Evolutionary conservation across 2,329 filamentous ascomycete species (phyloP).

Genomic region (Pyrenophora graminea): DNA sequence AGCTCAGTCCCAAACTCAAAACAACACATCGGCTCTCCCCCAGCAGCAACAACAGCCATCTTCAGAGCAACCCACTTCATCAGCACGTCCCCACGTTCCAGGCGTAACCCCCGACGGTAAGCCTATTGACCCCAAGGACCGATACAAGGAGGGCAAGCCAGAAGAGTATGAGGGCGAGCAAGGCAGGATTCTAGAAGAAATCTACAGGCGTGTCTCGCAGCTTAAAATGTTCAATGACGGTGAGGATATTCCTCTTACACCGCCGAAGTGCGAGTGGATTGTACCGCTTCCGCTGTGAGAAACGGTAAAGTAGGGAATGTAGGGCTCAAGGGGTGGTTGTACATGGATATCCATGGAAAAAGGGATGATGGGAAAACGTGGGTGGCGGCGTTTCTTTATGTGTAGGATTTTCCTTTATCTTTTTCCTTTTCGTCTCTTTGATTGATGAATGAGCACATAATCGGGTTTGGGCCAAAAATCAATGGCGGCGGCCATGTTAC

Average conservation of each 20-base stretch:
- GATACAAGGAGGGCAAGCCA: slow-evolving; percentile 63
- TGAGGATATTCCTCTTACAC: slow-evolving; percentile 73
- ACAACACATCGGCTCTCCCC: slow-evolving; percentile 30
- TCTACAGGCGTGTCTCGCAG: slow-evolving; percentile 67
- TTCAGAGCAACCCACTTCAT: slow-evolving; percentile 49
- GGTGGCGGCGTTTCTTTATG: no score
- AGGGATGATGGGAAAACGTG: background rate
- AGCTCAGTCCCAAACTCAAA: slow-evolving; percentile 68
- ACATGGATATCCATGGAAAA: no score
- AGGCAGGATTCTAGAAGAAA: slow-evolving; percentile 56
- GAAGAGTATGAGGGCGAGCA: slow-evolving; percentile 64
- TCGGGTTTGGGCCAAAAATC: no score
- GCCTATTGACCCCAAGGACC: slow-evolving; percentile 43
- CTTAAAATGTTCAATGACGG: slow-evolving; percentile 70
- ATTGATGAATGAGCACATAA: no score
- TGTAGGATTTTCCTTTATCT: no score
- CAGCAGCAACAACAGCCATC: slow-evolving; percentile 45
- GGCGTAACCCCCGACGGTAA: slow-evolving; percentile 13
- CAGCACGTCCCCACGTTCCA: slow-evolving; percentile 12
- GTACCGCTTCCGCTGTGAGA: slow-evolving; percentile 5
- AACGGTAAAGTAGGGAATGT: background rate
- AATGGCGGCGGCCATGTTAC: no score
- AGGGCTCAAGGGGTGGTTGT: no score
- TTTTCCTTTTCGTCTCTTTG: no score
- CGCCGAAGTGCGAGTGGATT: slow-evolving; percentile 73